Base-by-base conservation (phyloP, 441 rosid genomes). In the Eutrema salsugineum region DNA sequence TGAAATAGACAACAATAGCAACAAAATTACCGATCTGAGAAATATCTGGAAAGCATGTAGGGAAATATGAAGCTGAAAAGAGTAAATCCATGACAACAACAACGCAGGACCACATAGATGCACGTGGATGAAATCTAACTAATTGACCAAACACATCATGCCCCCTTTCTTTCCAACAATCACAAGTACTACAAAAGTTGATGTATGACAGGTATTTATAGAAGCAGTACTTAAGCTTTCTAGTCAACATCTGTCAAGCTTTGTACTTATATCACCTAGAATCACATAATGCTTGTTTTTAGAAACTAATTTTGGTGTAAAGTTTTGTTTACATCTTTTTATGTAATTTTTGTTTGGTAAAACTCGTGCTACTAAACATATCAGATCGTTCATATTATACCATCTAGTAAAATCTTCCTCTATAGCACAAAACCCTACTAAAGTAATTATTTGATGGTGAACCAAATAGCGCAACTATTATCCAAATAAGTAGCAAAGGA, bases 101-200 rank as follows among this genome's bases (percentile, higher is more conserved):
- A 56, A 20, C 33, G 54, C 35, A 49, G 68, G 79, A 50, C 79
- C 79, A 76, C 76, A 38, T 40, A 58, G 1, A 35, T 15, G 57
- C 72, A 76, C 75, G 79, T 64, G 76, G 54, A 57, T 70, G n/a
- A 35, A 64, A 64, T 69, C 71, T 47, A 55, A 47, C 71, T 27
- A 35, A 8, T 32, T 24, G 28, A 42, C 27, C 43, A 76, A 20
- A 40, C 67, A 70, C 48, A 47, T 40, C 12, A 48, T 0, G 50
- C 7, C 19, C 49, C 48, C 55, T 63, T 16, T 6, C 47, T 57
- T 56, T 56, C 19, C 44, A 47, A 57, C 47, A 57, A 58, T 64
- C 72, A 63, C 76, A 50, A 39, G 68, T 57, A 63, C 49, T 56
- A 57, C 5, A 63, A 48, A 63, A 53, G 46, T 11, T 69, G 64